Conservation (phyloP, 345 rosid genomes). For the Leavenworthia alabamica region DNA sequence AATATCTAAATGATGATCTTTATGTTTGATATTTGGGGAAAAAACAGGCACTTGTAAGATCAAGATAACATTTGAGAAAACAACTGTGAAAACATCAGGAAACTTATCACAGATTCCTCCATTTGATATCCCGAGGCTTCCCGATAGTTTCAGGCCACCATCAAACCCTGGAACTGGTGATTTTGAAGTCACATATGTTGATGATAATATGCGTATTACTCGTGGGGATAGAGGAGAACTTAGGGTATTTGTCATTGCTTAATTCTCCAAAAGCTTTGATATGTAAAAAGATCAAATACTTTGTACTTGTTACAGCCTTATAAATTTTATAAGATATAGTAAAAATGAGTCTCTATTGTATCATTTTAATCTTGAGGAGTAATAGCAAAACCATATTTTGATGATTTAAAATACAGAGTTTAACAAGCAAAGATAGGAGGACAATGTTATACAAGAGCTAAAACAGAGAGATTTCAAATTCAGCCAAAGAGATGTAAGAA, state of each 20-base stretch:
- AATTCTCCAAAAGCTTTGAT: not conserved
- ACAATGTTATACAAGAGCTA: too few species aligned
- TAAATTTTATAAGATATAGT: not conserved
- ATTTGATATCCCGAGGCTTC: constrained; percentile 64
- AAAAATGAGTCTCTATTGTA: not conserved
- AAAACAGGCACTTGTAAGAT: constrained; percentile 61
- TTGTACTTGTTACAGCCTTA: not conserved
- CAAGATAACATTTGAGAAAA: constrained; percentile 67
- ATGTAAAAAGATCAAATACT: not conserved
- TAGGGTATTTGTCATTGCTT: constrained; percentile 64
- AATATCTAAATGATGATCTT: not conserved
- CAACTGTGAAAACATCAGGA: constrained; percentile 69
- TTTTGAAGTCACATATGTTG: constrained; percentile 76
- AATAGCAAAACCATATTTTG: too few species aligned
- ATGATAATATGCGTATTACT: constrained; percentile 60
- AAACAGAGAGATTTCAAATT: too few species aligned
- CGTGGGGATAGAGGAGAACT: constrained; percentile 89
- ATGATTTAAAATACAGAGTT: too few species aligned
- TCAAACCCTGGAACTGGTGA: constrained; percentile 63
- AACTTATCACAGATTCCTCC: constrained; percentile 72
- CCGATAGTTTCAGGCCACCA: constrained; percentile 58
- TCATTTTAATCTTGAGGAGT: too few species aligned
- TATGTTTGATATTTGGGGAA: not conserved
- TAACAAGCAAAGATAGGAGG: constrained; percentile 7
- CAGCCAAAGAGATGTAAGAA: too few species aligned